Percentiles rank a stretch among this genome's conserved stretches.
phyloP scores from a whole-genome alignment of 768 basidiomycete species.

The Boletus bicolor region DNA sequence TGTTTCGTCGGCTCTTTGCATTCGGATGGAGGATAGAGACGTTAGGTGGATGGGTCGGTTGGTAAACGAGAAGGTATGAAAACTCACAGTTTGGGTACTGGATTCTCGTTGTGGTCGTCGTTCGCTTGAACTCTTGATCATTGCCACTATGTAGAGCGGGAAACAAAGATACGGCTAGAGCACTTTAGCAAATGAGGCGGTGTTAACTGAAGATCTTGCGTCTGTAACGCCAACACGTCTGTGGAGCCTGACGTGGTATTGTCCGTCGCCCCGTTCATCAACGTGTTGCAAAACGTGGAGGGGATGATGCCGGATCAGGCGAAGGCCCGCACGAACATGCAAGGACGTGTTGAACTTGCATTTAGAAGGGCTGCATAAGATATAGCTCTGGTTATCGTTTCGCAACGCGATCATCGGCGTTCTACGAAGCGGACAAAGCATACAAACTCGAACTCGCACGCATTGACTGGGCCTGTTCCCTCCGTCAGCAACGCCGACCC shows the following conservation, averaged over 20 bases:
- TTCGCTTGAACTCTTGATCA: too few species aligned
- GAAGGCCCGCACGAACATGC: slow-evolving; percentile 1
- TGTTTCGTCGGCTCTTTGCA: too few species aligned
- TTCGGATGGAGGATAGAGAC: too few species aligned
- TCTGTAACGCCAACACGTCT: slow-evolving; percentile 35
- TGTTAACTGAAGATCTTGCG: slow-evolving; percentile 8
- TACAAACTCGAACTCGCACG: slow-evolving; percentile 42
- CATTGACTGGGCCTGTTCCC: too few species aligned
- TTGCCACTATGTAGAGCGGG: too few species aligned
- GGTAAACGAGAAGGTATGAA: too few species aligned
- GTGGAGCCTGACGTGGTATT: slow-evolving; percentile 21
- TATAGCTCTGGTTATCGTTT: slow-evolving; percentile 84
- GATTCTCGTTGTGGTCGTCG: too few species aligned
- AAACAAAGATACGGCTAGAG: too few species aligned
- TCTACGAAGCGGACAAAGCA: slow-evolving; percentile 52
- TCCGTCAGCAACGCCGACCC: too few species aligned
- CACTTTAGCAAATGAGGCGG: too few species aligned
- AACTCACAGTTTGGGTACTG: too few species aligned
- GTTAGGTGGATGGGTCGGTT: too few species aligned
- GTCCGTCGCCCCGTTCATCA: slow-evolving; percentile 21
- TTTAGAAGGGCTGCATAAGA: slow-evolving; percentile 57
- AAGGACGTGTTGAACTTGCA: slow-evolving; percentile 12
- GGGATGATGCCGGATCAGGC: slow-evolving; percentile 18
- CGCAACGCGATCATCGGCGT: slow-evolving; percentile 60
- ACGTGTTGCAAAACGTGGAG: slow-evolving; percentile 22